phyloP scores from a whole-genome alignment of 202 grass and related monocot species.

The Carex arenaria region DNA sequence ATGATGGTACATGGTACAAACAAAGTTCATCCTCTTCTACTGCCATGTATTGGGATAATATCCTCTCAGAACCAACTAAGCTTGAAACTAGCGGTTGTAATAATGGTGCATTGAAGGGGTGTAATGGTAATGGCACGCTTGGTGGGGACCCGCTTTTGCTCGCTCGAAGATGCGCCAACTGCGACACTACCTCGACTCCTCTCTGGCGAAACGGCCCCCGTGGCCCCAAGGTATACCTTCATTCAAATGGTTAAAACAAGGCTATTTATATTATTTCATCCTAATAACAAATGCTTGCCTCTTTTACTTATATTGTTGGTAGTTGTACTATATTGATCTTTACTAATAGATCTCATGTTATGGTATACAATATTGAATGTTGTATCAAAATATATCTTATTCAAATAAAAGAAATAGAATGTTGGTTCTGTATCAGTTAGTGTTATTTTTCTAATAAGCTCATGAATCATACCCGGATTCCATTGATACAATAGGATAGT shows the following conservation, averaged over 20 bases:
- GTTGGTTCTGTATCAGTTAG: background rate
- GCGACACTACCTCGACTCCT: slow-evolving; percentile 91
- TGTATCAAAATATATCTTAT: background rate
- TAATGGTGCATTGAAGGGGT: background rate
- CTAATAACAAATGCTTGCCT: background rate
- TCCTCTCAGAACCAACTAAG: slow-evolving; percentile 28
- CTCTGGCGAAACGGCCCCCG: slow-evolving; percentile 93
- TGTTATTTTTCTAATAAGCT: background rate
- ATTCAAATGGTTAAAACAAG: background rate
- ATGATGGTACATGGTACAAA: slow-evolving; percentile 18
- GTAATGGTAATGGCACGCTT: background rate
- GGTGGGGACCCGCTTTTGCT: slow-evolving; percentile 24
- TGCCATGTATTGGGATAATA: slow-evolving; percentile 27
- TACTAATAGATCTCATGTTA: background rate
- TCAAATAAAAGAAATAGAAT: background rate
- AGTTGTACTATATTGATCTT: background rate
- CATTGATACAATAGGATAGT: too few relatives aligned
- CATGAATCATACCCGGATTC: background rate
- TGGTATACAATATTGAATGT: background rate
- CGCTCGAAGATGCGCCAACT: slow-evolving; percentile 88
- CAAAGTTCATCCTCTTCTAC: background rate
- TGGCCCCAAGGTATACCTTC: slow-evolving; percentile 70
- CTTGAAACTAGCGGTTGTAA: background rate
- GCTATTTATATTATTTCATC: background rate
- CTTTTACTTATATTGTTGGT: background rate